These are phyloP conservation scores for Avena sativa DNA, from an alignment of 176 grass and related monocot species.

Conservation along the genomic window DNA sequence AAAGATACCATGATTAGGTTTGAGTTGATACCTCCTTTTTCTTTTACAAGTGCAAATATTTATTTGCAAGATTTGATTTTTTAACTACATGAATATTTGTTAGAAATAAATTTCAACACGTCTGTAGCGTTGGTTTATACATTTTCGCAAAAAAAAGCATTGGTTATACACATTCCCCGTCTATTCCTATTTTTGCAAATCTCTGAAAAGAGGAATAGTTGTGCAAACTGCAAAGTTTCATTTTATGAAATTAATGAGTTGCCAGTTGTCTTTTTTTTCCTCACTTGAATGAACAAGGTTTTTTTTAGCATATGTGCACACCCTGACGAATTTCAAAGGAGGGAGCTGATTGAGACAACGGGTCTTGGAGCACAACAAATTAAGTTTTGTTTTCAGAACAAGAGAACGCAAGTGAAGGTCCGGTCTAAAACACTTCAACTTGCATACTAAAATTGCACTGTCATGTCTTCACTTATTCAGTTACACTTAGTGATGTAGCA, in stretches of 20 bases:
- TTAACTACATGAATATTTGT: neutral
- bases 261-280: neutral
- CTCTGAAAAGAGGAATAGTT: neutral
- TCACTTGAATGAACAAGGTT: slow-evolving; percentile 39
- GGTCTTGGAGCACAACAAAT: slow-evolving; percentile 38
- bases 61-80: neutral
- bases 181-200: neutral
- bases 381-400: slow-evolving; percentile 64
- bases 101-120: neutral
- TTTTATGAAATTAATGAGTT: neutral
- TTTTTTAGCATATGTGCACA: slow-evolving; percentile 48
- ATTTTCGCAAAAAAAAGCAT: no score
- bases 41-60: no score
- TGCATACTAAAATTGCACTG: neutral
- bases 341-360: neutral
- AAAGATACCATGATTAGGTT: no score
- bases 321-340: slow-evolving; percentile 43
- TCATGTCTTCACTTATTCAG: no score
- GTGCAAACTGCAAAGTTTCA: no score
- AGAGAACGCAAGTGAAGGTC: slow-evolving; percentile 54
- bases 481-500: no score
- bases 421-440: slow-evolving; percentile 29
- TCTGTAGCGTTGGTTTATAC: no score
- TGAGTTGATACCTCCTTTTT: no score
- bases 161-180: neutral